Percentiles rank a stretch among this genome's conserved stretches.
Evolutionary conservation across 176 grass and related monocot genomes (phyloP).

Genomic region (Otatea glauca): DNA sequence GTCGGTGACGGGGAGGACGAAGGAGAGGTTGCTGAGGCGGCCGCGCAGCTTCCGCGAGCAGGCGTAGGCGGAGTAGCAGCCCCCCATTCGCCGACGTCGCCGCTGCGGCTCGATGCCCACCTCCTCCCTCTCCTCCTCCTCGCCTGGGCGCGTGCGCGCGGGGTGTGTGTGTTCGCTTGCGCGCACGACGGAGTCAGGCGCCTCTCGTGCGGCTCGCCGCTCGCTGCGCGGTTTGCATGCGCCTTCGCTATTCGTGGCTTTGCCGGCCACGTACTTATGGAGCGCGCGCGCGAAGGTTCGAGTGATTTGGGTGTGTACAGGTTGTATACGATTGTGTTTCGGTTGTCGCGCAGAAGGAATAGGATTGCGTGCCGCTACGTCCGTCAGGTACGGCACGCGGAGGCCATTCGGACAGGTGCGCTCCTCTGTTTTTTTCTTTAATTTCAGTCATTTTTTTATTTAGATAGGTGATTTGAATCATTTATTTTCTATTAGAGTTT

Average conservation of each 20-base stretch:
- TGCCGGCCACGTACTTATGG: no score
- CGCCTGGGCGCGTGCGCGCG: background rate
- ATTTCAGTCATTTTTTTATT: no score
- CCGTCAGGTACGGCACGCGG: no score
- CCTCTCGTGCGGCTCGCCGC: slow-evolving; percentile 35
- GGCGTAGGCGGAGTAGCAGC: slow-evolving; percentile 60
- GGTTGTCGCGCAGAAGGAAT: no score
- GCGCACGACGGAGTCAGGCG: background rate
- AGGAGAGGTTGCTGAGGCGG: slow-evolving; percentile 43
- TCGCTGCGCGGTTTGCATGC: slow-evolving; percentile 17
- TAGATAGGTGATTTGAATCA: no score
- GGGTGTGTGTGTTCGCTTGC: background rate
- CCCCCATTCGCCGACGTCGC: slow-evolving; percentile 41
- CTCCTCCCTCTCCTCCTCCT: background rate
- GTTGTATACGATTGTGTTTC: no score
- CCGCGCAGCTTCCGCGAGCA: slow-evolving; percentile 49
- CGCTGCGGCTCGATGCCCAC: background rate
- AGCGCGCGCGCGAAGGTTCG: background rate
- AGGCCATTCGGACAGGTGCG: no score
- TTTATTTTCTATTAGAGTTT: no score
- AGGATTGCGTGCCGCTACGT: no score
- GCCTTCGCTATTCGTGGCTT: background rate
- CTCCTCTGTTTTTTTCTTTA: no score
- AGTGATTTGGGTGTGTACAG: no score
- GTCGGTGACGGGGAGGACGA: slow-evolving; percentile 54